These are phyloP conservation scores for Rhododendron ferrugineum DNA, from an alignment of 148 eudicot species.

Conservation along the genomic window DNA sequence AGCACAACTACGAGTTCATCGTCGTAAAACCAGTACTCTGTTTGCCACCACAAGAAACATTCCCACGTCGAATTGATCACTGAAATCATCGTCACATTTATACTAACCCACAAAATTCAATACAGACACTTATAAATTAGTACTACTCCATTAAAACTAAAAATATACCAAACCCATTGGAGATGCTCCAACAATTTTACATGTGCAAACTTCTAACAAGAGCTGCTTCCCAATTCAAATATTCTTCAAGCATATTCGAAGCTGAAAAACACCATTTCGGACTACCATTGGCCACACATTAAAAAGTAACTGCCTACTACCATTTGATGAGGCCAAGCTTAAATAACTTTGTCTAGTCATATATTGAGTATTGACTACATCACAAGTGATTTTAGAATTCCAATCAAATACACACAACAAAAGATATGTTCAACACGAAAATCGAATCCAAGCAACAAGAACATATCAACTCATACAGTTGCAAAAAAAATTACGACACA, in stretches of 20 bases:
- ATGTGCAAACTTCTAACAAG: neutral
- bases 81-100: neutral
- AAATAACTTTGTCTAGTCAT: neutral
- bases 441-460: neutral
- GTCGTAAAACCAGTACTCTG: neutral
- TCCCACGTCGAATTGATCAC: neutral
- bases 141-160: too few relatives aligned
- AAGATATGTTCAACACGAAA: neutral
- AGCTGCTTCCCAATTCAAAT: neutral
- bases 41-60: neutral
- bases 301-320: neutral
- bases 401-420: neutral
- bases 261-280: neutral
- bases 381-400: neutral
- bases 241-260: neutral
- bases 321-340: neutral
- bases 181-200: neutral
- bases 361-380: neutral
- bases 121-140: neutral
- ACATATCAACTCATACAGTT: neutral
- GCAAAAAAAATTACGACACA: neutral
- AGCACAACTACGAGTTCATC: neutral
- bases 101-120: neutral
- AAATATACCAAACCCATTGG: too few relatives aligned
- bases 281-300: neutral